Base-by-base conservation (phyloP, 257 asterid species). In the Buddleja alternifolia region DNA sequence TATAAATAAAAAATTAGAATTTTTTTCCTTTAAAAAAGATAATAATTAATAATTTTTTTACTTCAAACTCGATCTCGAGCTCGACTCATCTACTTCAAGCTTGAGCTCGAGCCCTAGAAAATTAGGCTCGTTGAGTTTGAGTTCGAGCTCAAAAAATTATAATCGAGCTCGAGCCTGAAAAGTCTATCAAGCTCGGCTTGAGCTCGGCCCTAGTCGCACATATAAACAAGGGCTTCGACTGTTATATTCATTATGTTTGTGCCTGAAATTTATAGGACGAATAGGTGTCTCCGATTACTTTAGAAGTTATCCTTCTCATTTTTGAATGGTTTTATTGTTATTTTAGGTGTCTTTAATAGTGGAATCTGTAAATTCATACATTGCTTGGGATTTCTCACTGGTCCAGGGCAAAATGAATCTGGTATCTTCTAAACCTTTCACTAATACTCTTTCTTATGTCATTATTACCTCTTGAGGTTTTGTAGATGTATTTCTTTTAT, bases 311-410 rank as follows among this genome's bases (percentile, higher is more conserved):
- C 32, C 25, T 25, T 56, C 63, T 17, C 58, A 48, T 44, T 29
- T 54, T 51, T 42, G 16, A 65, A 66, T 37, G 66, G n/a, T 23
- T 16, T 73, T 62, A 51, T 52, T 77, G 66, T 53, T 78, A 63
- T 75, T 72, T 23, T 69, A 89, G 99, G 96, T 94, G 70, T 67
- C 87, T 52, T 59, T 94, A 68, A 73, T 80, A 11, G 97, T 84
- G 73, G 97, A 91, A 64, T 86, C 97, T 17, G 32, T 84, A 69
- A 91, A 94, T 76, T 89, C 99, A 32, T 94, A 89, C 78, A 84
- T 94, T 78, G 99, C 96, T 64, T 94, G 99, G 97, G 99, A 94
- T 80, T 94, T 94, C 76, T 78, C 97, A n/a, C 76, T 94, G 86
- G 88, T 84, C 62, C 97, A 89, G 82, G 96, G 99, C 71, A 91